Evolutionary conservation across 805 yeast genomes (phyloP).

Genomic region (Kodamaea nitidulidarum): DNA sequence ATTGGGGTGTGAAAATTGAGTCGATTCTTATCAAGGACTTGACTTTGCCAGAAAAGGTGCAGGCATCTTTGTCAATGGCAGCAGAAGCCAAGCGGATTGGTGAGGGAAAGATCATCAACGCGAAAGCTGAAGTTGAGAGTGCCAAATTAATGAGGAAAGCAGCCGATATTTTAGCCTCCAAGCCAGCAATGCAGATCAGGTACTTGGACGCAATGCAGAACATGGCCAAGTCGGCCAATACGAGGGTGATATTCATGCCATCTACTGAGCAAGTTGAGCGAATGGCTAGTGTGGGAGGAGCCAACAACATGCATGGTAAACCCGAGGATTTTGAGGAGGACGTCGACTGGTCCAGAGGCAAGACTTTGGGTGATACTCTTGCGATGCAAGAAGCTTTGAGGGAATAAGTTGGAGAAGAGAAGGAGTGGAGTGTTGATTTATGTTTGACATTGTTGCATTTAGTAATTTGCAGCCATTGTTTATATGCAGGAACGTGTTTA

Average conservation of each 20-base stretch:
- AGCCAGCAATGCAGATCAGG: conserved; percentile 75
- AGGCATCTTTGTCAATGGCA: conserved; percentile 62
- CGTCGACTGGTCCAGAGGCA: conserved; percentile 18
- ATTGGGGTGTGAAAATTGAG: conserved; percentile 71
- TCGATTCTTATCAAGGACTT: conserved; percentile 66
- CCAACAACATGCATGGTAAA: conserved; percentile 1
- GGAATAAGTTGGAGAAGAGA: no score
- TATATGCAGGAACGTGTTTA: no score
- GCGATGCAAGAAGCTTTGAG: conserved; percentile 31
- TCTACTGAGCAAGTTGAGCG: conserved; percentile 40
- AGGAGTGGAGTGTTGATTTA: no score
- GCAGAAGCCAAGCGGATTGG: conserved; percentile 75
- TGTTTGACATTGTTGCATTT: no score
- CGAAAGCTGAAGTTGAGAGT: conserved; percentile 70
- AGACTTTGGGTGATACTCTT: conserved; percentile 20
- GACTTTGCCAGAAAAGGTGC: conserved; percentile 49
- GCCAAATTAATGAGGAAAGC: conserved; percentile 77
- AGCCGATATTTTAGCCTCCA: conserved; percentile 68
- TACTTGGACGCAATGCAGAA: conserved; percentile 75
- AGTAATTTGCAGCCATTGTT: no score
- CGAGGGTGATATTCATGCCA: conserved; percentile 77
- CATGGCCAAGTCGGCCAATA: conserved; percentile 58
- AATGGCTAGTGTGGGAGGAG: conserved; percentile 24
- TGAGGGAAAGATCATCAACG: conserved; percentile 70
- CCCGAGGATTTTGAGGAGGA: conserved; percentile 20